Percentiles rank a stretch among this genome's conserved stretches.
Evolutionary conservation across 495 filamentous ascomycete species (phyloP).

Genomic region (Lepraria neglecta): DNA sequence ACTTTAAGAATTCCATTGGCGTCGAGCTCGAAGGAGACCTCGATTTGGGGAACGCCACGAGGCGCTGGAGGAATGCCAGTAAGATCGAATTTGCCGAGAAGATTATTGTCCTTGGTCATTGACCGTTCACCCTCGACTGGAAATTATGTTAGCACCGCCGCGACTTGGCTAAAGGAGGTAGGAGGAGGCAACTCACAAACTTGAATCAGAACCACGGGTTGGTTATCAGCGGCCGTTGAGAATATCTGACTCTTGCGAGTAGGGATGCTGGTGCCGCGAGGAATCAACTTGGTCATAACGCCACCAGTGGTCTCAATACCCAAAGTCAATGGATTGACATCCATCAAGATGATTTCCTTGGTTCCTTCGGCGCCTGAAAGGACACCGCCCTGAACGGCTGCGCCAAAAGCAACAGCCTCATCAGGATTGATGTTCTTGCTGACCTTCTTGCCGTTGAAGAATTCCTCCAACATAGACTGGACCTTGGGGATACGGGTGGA

Average conservation of each 20-base stretch:
- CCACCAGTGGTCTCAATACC: constrained; percentile 98
- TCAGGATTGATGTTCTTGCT: constrained; percentile 99
- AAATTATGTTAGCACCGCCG: constrained; percentile 22
- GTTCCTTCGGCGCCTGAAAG: constrained; percentile 80
- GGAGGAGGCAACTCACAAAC: constrained; percentile 50
- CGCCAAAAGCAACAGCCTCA: constrained; percentile 95
- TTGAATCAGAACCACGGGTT: constrained; percentile 95
- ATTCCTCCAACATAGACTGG: constrained; percentile 89
- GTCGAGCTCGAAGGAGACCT: constrained; percentile 95
- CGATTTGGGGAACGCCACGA: constrained; percentile 94
- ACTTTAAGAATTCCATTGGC: constrained; percentile 98
- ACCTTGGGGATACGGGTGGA: constrained; percentile 97
- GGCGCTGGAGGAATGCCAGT: constrained; percentile 91
- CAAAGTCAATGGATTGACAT: constrained; percentile 95
- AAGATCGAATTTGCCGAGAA: constrained; percentile 96
- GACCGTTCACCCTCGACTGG: constrained; percentile 81
- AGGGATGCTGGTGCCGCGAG: constrained; percentile 90
- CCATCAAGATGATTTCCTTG: constrained; percentile 80
- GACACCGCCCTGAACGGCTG: constrained; percentile 95
- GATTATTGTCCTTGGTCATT: constrained; percentile 95
- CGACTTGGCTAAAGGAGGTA: background rate
- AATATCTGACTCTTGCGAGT: constrained; percentile 98
- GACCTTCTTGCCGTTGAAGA: constrained; percentile 85
- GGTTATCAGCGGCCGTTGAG: constrained; percentile 96
- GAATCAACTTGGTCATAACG: constrained; percentile 94